These are phyloP conservation scores for Populus hybrid DNA, from an alignment of 441 rosid species.

Conservation along the genomic window DNA sequence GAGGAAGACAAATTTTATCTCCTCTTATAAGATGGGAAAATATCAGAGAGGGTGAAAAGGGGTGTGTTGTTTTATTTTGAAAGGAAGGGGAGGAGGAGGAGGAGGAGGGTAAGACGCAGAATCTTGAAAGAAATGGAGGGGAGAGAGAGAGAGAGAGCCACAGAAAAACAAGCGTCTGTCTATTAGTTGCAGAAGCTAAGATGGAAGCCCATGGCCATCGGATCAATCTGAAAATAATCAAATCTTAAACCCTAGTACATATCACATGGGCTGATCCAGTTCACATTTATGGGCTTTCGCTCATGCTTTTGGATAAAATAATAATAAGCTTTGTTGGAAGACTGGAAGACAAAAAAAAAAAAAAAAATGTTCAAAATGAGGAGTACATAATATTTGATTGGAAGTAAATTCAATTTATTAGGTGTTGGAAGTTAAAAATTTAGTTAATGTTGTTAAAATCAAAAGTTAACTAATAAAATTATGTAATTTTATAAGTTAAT, in stretches of 20 bases:
- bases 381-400: no score
- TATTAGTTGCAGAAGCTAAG: slow-evolving; percentile 11
- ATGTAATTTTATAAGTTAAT: no score
- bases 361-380: no score
- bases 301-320: neutral
- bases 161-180: neutral
- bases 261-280: neutral
- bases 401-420: no score
- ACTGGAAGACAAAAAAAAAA: no score
- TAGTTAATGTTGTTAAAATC: no score
- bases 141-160: slow-evolving; percentile 15
- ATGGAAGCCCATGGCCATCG: slow-evolving; percentile 9
- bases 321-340: no score
- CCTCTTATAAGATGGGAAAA: neutral
- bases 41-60: neutral
- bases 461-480: no score
- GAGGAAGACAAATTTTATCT: neutral
- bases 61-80: neutral
- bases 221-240: neutral
- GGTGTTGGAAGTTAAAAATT: no score
- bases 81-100: neutral
- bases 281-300: neutral
- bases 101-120: neutral
- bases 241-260: no score
- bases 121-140: neutral